Percentiles rank a stretch among this genome's conserved stretches.
phyloP scores from a whole-genome alignment of 345 rosid genomes.

The Viola odorata region DNA sequence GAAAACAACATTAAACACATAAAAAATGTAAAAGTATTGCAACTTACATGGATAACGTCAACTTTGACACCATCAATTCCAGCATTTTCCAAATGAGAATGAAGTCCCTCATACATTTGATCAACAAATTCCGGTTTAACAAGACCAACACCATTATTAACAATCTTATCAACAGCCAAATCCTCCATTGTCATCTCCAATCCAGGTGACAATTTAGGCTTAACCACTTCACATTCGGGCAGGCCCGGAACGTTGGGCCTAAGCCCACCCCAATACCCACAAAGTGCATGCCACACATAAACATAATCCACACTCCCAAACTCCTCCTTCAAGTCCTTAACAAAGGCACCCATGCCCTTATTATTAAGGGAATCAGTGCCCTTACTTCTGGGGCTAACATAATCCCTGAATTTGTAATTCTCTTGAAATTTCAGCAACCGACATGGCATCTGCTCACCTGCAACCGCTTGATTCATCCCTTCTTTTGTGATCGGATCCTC shows the following conservation, averaged over 20 bases:
- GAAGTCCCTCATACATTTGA: slow-evolving; percentile 79
- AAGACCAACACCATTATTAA: slow-evolving; percentile 60
- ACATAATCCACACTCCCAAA: slow-evolving; percentile 69
- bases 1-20: background rate
- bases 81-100: slow-evolving; percentile 55
- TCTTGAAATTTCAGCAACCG: slow-evolving; percentile 72
- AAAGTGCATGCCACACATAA: slow-evolving; percentile 93
- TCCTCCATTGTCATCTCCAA: slow-evolving; percentile 74
- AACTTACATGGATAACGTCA: slow-evolving; percentile 92
- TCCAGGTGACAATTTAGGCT: slow-evolving; percentile 68
- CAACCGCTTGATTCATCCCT: slow-evolving; percentile 62
- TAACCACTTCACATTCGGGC: slow-evolving; percentile 38
- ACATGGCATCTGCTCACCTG: slow-evolving; percentile 98
- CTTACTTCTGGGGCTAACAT: slow-evolving; percentile 35
- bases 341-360: slow-evolving; percentile 76
- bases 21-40: background rate
- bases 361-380: slow-evolving; percentile 4
- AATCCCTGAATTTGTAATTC: slow-evolving; percentile 78
- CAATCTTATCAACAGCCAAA: slow-evolving; percentile 89
- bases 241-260: slow-evolving; percentile 66
- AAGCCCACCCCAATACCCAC: slow-evolving; percentile 97
- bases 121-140: slow-evolving; percentile 62
- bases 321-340: slow-evolving; percentile 71
- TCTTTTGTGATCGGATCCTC: slow-evolving; percentile 62
- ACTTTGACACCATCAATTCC: slow-evolving; percentile 98